These are phyloP conservation scores for Citrus medica DNA, from an alignment of 345 rosid genomes.

Conservation along the genomic window DNA sequence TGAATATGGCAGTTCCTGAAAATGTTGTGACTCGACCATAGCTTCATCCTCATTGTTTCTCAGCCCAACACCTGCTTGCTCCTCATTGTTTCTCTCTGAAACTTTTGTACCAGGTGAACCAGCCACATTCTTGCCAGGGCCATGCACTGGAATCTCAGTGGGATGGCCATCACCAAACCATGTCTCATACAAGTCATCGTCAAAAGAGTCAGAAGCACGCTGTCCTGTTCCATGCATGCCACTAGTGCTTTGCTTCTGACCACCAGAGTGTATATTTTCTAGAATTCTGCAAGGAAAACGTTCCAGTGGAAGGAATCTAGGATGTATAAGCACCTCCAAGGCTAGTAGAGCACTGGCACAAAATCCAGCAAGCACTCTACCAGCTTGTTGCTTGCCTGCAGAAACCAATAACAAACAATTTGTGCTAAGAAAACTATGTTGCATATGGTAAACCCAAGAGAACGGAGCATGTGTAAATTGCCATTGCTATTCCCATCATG, in stretches of 20 bases:
- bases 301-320: slow-evolving; percentile 60
- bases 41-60: slow-evolving; percentile 23
- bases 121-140: slow-evolving; percentile 13
- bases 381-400: slow-evolving; percentile 59
- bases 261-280: slow-evolving; percentile 22
- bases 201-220: slow-evolving; percentile 27
- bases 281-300: slow-evolving; percentile 28
- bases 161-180: slow-evolving; percentile 36
- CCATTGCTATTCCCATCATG: background rate
- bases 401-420: background rate
- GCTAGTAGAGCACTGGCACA: slow-evolving; percentile 74
- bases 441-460: background rate
- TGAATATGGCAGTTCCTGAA: slow-evolving; percentile 25
- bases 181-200: slow-evolving; percentile 35
- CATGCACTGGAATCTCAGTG: slow-evolving; percentile 15
- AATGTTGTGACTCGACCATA: slow-evolving; percentile 22
- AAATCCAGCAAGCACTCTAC: slow-evolving; percentile 49
- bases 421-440: background rate
- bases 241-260: slow-evolving; percentile 22
- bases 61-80: slow-evolving; percentile 19
- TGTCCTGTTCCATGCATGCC: slow-evolving; percentile 19
- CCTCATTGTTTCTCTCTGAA: slow-evolving; percentile 17
- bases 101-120: slow-evolving; percentile 20
- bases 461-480: background rate
- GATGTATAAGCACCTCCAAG: slow-evolving; percentile 84